These are phyloP conservation scores for Epichloe uncinata DNA, from an alignment of 2,329 filamentous ascomycete genomes.

Conservation along the genomic window DNA sequence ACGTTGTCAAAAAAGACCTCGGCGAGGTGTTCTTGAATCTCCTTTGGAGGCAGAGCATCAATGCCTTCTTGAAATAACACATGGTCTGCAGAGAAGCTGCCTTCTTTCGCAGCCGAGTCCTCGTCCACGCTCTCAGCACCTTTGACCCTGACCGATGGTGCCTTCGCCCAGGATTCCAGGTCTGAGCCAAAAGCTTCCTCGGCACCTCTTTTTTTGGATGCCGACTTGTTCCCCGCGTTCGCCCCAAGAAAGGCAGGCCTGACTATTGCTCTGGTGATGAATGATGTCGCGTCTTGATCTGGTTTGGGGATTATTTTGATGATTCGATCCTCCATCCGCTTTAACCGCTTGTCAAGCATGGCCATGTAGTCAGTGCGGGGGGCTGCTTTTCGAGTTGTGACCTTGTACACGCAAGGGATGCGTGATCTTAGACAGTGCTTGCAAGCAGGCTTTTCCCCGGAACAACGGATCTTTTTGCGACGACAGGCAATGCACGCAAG, in stretches of 20 bases:
- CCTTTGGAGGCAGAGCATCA: constrained; percentile 69
- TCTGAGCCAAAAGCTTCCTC: constrained; percentile 81
- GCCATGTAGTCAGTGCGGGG: constrained; percentile 99
- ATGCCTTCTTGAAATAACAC: constrained; percentile 69
- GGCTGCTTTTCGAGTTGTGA: constrained; percentile 85
- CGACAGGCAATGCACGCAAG: constrained; percentile 92
- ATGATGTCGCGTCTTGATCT: constrained; percentile 53
- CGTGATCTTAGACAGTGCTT: constrained; percentile 89
- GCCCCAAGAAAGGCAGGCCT: constrained; percentile 59
- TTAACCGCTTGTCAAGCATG: constrained; percentile 91
- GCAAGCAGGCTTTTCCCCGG: constrained; percentile 92
- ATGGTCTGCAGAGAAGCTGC: constrained; percentile 58
- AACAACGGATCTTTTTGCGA: constrained; percentile 95
- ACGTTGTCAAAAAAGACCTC: constrained; percentile 97
- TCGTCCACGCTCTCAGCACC: constrained; percentile 26
- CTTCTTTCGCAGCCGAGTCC: constrained; percentile 36
- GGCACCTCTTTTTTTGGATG: constrained; percentile 69
- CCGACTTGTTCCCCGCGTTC: constrained; percentile 28
- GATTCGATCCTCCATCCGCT: constrained; percentile 94
- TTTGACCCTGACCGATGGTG: constrained; percentile 37
- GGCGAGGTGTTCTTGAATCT: constrained; percentile 84
- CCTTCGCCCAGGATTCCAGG: constrained; percentile 66
- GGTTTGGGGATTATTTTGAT: constrained; percentile 90
- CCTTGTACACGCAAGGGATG: constrained; percentile 95
- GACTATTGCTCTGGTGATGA: constrained; percentile 67